Base-by-base conservation (phyloP, 179 eudicot genomes). In the Beta macrorhiza region DNA sequence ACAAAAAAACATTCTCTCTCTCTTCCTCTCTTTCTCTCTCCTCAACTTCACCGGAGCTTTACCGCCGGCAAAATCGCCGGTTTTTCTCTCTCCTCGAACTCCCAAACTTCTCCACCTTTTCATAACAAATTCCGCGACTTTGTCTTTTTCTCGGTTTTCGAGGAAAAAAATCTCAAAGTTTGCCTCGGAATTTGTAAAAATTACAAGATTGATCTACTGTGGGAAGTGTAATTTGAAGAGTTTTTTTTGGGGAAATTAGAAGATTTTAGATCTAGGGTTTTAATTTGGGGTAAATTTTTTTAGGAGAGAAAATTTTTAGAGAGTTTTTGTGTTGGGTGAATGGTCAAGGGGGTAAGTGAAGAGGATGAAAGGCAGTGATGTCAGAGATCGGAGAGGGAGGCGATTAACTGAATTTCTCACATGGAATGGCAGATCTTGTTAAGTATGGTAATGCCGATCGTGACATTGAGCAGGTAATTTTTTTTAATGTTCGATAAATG, bases 381-480 rank as follows among this genome's bases (percentile, higher is more conserved):
- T 83, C 79, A 84, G 82, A 69, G 80, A 84, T 88, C 84, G 93
- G 84, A 82, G 93, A 87, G 82, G 93, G 90, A 65, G 92, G 89
- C 82, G 87, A 76, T 82, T 89, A 70, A 82, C 83, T 81, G 85
- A 83, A 64, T 86, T 86, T 84, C 71, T 91, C 93, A 87, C 98
- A 91, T 95, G 93, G 99, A 96, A 96, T 96, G 99, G 99, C 98
- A 94, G 98, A 92, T 94, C 97, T 91, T 90, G 93, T 87, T 90
- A 93, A 93, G 83, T 88, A 84, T 86, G 91, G 85, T 84, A 90
- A 89, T 90, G 90, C 91, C 47, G 83, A 93, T 84, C 98, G 99
- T 83, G 94, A 96, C 86, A 89, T 89, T 81, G 94, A 96, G 83
- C 98, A 94, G 97, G 99, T 94, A 25, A 16, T 32, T 9, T 22